Evolutionary conservation across 371 early-diverging fungal species (phyloP).

Genomic region (Coemansia sp.): DNA sequence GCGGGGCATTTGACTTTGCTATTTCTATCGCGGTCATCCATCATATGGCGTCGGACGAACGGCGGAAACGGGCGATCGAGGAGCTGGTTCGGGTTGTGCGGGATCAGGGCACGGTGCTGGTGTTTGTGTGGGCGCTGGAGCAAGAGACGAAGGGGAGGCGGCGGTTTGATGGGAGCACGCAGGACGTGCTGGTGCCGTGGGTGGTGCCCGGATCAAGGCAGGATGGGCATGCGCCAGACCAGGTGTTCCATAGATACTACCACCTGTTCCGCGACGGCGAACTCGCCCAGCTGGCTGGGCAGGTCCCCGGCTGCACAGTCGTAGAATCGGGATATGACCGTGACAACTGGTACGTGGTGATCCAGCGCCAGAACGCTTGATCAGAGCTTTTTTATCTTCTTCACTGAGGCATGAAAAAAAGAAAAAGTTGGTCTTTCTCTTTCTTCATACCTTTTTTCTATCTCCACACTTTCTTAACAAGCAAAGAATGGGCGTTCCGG

Average conservation of each 20-base stretch:
- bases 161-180: constrained; percentile 70
- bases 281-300: constrained; percentile 65
- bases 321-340: constrained; percentile 80
- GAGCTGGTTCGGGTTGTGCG: constrained; percentile 76
- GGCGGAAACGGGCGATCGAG: constrained; percentile 71
- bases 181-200: constrained; percentile 97
- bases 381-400: background rate
- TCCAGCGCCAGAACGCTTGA: constrained; percentile 39
- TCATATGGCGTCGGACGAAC: constrained; percentile 81
- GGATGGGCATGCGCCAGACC: constrained; percentile 11
- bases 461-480: no score
- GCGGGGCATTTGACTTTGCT: constrained; percentile 80
- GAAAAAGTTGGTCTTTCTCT: background rate
- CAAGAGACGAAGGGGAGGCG: constrained; percentile 60
- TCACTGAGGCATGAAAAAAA: no score
- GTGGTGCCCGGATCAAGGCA: constrained; percentile 50
- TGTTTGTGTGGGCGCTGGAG: constrained; percentile 97
- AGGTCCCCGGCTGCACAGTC: constrained; percentile 53
- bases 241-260: constrained; percentile 78
- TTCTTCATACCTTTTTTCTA: background rate
- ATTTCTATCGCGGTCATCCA: constrained; percentile 96
- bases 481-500: constrained; percentile 40
- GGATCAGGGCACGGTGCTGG: constrained; percentile 71
- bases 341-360: constrained; percentile 89
- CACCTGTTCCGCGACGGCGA: constrained; percentile 91